A percentile compares a stretch with the other conserved stretches of the same genome.
These are phyloP conservation scores for Aspergillus funiculosus DNA, from an alignment of 495 filamentous ascomycete species.

Conservation along the genomic window DNA sequence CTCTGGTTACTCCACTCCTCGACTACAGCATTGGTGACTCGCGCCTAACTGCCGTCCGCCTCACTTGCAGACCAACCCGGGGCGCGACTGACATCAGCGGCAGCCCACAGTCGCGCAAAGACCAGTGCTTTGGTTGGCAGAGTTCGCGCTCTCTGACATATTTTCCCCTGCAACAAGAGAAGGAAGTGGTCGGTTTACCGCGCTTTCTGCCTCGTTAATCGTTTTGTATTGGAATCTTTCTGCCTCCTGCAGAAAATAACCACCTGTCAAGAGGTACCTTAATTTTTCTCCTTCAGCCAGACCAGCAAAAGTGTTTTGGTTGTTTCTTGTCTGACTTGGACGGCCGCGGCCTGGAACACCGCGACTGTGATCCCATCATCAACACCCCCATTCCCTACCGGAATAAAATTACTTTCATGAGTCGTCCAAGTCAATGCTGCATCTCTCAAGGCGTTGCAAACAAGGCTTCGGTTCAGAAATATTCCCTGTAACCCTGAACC, in stretches of 20 bases:
- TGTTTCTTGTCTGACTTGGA: slow-evolving; percentile 4
- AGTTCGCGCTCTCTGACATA: slow-evolving; percentile 17
- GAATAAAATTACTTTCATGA: slow-evolving; percentile 9
- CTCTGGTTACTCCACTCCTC: slow-evolving; percentile 7
- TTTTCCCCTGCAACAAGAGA: slow-evolving; percentile 9
- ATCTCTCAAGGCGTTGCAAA: slow-evolving; percentile 7
- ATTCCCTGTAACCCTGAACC: background rate
- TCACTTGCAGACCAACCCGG: slow-evolving; percentile 26
- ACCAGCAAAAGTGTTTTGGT: slow-evolving; percentile 7
- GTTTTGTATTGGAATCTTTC: slow-evolving; percentile 1
- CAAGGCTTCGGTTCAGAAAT: background rate
- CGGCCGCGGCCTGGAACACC: slow-evolving; percentile 15
- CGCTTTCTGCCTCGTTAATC: slow-evolving; percentile 6
- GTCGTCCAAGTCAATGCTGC: slow-evolving; percentile 17
- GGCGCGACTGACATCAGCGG: slow-evolving; percentile 33
- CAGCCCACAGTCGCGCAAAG: slow-evolving; percentile 25
- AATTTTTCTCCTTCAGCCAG: background rate
- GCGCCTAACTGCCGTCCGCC: slow-evolving; percentile 10
- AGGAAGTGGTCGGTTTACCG: slow-evolving; percentile 27
- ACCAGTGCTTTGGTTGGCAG: slow-evolving; percentile 28
- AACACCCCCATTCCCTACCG: slow-evolving; percentile 20
- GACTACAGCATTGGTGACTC: slow-evolving; percentile 6
- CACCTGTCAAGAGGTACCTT: slow-evolving; percentile 8
- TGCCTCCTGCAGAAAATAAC: slow-evolving; percentile 9
- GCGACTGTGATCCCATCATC: slow-evolving; percentile 15